These are phyloP conservation scores for Phytophthora crassamura DNA, from an alignment of 352 stramenopile species.

Conservation along the genomic window DNA sequence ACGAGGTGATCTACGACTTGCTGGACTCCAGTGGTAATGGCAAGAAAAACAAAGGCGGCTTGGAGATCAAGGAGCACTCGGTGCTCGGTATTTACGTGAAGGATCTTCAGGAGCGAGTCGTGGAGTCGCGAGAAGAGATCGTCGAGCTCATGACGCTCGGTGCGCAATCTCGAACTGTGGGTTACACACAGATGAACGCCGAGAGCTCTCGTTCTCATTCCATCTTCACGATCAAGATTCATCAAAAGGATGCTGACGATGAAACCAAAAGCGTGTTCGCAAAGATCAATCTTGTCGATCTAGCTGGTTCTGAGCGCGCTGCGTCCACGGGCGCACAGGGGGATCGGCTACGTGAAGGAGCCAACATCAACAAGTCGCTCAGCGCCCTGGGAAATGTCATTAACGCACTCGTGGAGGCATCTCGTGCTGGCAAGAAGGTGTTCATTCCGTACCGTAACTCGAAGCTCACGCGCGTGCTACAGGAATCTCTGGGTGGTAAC, in stretches of 20 bases:
- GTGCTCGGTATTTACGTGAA: conserved; percentile 96
- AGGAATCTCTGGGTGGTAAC: conserved; percentile 94
- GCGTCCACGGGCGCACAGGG: conserved; percentile 92
- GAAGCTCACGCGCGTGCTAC: conserved; percentile 93
- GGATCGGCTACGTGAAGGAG: conserved; percentile 92
- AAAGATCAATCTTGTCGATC: conserved; percentile 96
- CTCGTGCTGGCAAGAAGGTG: conserved; percentile 81
- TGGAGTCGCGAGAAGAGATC: conserved; percentile 88
- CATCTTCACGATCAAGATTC: conserved; percentile 96
- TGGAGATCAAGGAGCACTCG: conserved; percentile 95
- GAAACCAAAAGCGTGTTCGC: conserved; percentile 89
- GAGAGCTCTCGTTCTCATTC: conserved; percentile 94
- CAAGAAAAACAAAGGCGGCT: conserved; percentile 88
- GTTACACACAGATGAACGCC: conserved; percentile 94
- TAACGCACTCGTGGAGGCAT: conserved; percentile 90
- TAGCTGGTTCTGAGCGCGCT: conserved; percentile 92
- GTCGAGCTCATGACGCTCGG: conserved; percentile 83
- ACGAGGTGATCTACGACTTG: conserved; percentile 96
- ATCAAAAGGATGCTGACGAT: conserved; percentile 90
- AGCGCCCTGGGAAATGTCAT: conserved; percentile 95
- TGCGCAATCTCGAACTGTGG: conserved; percentile 69
- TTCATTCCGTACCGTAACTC: conserved; percentile 95
- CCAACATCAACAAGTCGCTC: conserved; percentile 95
- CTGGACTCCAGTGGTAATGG: conserved; percentile 87
- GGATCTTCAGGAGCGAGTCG: conserved; percentile 89